Base-by-base conservation (phyloP, 305 asterid genomes). In the Caryopteris hybrid region DNA sequence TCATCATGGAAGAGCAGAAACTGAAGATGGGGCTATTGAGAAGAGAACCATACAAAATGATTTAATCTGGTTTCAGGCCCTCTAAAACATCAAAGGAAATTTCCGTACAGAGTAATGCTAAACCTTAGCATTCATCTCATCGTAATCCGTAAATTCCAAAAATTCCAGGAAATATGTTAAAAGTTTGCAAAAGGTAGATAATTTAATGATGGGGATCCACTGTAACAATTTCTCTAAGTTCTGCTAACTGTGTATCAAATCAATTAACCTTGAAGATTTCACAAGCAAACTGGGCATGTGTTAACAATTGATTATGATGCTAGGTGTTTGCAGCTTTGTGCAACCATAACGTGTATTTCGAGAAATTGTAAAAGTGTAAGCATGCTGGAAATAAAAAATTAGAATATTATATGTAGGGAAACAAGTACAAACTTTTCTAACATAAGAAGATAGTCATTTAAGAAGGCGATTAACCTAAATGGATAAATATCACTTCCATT, bases 201-300 rank as follows among this genome's bases (percentile, higher is more conserved):
- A 65, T 31, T n/a, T 50, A 69, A 70, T 47, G 47, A 34, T 21
- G 63, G 60, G 23, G 45, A 51, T 42, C 39, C 34, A 31, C 70
- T 31, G 13, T 25, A 14, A 54, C 11, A 20, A 8, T 18, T 50
- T 31, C 41, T 56, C 71, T 42, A 13, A 21, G 65, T 54, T 53
- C 4, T 14, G 55, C 43, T 57, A 48, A 23, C 8, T 51, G 59
- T 31, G 34, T 23, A 57, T 13, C 41, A 18, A 57, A 10, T 16
- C 17, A 57, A 10, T 16, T 13, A 55, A 69, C 25, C 57, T 41
- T 54, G 39, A 67, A 65, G 67, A 61, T 59, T 70, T 47, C 39
- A 42, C 34, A 22, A 51, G 36, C 42, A 10, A 39, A 66, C 68
- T 53, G 27, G 48, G 50, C 53, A 54, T 61, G 36, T 21, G 22